Evolutionary conservation across 192 early-diverging fungal species (phyloP).

Genomic region (Coemansia sp.): DNA sequence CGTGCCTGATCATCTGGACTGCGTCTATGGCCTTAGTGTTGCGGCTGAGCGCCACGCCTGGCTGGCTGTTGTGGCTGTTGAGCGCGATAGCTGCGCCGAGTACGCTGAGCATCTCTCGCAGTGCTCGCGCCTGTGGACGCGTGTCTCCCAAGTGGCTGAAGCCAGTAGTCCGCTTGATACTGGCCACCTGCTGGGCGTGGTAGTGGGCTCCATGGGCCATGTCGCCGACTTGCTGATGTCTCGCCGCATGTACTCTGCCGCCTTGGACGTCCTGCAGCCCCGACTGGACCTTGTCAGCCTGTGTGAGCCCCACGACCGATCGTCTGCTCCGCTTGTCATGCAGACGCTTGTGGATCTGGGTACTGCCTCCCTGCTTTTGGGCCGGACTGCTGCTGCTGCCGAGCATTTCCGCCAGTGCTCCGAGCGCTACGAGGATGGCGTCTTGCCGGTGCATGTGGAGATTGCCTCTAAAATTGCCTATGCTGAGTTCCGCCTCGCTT

Average conservation of each 20-base stretch:
- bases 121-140: slow-evolving; percentile 22
- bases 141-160: slow-evolving; percentile 8
- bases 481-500: slow-evolving; percentile 30
- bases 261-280: slow-evolving; percentile 9
- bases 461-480: slow-evolving; percentile 30
- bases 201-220: slow-evolving; percentile 18
- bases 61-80: slow-evolving; percentile 30
- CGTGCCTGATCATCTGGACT: background rate
- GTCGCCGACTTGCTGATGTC: slow-evolving; percentile 38
- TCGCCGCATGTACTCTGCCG: slow-evolving; percentile 29
- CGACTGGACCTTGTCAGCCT: slow-evolving; percentile 2
- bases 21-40: slow-evolving; percentile 19
- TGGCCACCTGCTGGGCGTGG: slow-evolving; percentile 27
- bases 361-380: slow-evolving; percentile 21
- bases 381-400: slow-evolving; percentile 15
- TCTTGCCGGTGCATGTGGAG: slow-evolving; percentile 36
- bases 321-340: slow-evolving; percentile 24
- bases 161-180: slow-evolving; percentile 5
- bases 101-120: slow-evolving; percentile 6
- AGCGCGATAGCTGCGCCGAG: background rate
- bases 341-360: slow-evolving; percentile 39
- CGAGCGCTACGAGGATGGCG: slow-evolving; percentile 33
- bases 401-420: slow-evolving; percentile 24
- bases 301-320: slow-evolving; percentile 27
- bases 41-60: slow-evolving; percentile 45